These are phyloP conservation scores for Hanseniaspora nectarophila DNA, from an alignment of 805 yeast species.

Conservation along the genomic window DNA sequence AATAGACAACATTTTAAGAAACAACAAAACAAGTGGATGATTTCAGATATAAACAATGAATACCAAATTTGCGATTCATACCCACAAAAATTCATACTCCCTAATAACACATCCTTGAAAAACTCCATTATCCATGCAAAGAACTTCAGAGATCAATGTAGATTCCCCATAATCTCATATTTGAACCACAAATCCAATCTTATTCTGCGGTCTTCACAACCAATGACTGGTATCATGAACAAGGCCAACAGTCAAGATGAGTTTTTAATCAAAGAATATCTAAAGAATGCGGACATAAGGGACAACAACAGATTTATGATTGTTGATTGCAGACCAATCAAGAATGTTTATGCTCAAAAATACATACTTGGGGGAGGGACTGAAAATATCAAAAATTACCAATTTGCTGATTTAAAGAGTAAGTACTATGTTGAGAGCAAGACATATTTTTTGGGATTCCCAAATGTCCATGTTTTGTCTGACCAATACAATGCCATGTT, in stretches of 20 bases:
- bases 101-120: conserved; percentile 59
- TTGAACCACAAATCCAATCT: conserved; percentile 58
- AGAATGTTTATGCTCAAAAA: conserved; percentile 92
- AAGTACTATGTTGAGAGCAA: conserved; percentile 31
- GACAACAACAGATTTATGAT: conserved; percentile 47
- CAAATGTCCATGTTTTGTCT: conserved; percentile 89
- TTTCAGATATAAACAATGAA: conserved; percentile 49
- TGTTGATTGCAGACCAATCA: conserved; percentile 83
- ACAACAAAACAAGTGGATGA: conserved; percentile 45
- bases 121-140: conserved; percentile 51
- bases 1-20: background rate
- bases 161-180: conserved; percentile 76
- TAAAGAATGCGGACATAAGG: conserved; percentile 33
- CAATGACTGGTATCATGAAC: conserved; percentile 80
- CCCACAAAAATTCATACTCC: conserved; percentile 58
- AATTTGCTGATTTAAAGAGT: conserved; percentile 29
- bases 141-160: conserved; percentile 68
- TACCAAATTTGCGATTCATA: conserved; percentile 66
- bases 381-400: conserved; percentile 80
- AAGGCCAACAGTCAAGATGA: conserved; percentile 87
- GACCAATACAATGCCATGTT: conserved; percentile 60
- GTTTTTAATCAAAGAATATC: conserved; percentile 60
- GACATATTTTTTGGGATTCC: conserved; percentile 77
- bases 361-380: conserved; percentile 93
- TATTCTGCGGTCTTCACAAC: conserved; percentile 84